A percentile compares a stretch with the other conserved stretches of the same genome.
These are phyloP conservation scores for Lodderomyces beijingensis DNA, from an alignment of 1,139 yeast species.

Conservation along the genomic window DNA sequence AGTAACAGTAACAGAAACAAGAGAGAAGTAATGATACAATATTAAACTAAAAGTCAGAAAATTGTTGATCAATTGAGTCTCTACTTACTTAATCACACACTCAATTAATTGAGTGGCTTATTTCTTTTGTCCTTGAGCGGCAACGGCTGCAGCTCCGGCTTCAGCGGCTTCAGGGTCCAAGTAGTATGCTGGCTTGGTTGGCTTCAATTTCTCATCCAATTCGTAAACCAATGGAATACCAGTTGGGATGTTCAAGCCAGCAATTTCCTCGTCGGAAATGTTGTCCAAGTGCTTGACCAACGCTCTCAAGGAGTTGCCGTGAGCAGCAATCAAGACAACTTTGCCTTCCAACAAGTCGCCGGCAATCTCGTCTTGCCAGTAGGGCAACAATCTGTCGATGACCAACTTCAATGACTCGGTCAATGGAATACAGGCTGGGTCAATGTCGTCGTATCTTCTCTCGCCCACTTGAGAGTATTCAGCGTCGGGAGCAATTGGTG, in stretches of 20 bases:
- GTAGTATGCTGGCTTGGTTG: constrained; percentile 91
- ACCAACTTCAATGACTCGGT: constrained; percentile 95
- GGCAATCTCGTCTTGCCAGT: constrained; percentile 94
- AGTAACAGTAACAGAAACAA: no score
- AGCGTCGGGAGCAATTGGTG: constrained; percentile 72
- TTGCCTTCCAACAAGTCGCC: constrained; percentile 79
- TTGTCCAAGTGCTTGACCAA: constrained; percentile 94
- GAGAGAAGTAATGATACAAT: no score
- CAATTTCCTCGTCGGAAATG: constrained; percentile 88
- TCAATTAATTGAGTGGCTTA: no score
- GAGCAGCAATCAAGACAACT: constrained; percentile 93
- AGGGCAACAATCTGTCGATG: constrained; percentile 95
- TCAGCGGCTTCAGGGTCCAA: constrained; percentile 99
- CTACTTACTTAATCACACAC: no score
- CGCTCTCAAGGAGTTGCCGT: constrained; percentile 98
- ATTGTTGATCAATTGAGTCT: no score
- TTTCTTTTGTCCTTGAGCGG: constrained; percentile 79
- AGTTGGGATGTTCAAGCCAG: constrained; percentile 95
- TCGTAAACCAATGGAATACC: constrained; percentile 98
- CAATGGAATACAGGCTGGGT: constrained; percentile 82
- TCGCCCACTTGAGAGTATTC: constrained; percentile 84
- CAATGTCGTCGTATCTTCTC: constrained; percentile 77
- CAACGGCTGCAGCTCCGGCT: constrained; percentile 99
- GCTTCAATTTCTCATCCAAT: constrained; percentile 82
- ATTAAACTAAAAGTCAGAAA: no score